A percentile compares a stretch with the other conserved stretches of the same genome.
These are phyloP conservation scores for Paecilomyces dactylethromorphus DNA, from an alignment of 2,329 filamentous ascomycete genomes.

Conservation along the genomic window DNA sequence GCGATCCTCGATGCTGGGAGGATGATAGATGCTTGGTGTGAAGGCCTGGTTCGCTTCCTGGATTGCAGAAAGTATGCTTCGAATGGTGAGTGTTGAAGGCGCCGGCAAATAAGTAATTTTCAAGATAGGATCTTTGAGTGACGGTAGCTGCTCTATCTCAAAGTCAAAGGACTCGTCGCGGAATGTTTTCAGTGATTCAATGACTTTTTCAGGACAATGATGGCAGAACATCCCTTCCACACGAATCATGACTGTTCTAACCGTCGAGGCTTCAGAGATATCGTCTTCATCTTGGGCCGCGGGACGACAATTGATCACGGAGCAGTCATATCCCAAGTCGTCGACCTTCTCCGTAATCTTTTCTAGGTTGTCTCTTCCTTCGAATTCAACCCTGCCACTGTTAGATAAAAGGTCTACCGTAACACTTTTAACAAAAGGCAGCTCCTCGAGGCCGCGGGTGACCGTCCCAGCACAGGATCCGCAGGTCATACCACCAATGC, in stretches of 20 bases:
- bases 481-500: conserved; percentile 54
- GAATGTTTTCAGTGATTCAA: conserved; percentile 31
- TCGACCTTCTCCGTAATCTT: conserved; percentile 46
- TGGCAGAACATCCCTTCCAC: conserved; percentile 70
- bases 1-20: conserved; percentile 76
- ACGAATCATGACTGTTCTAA: conserved; percentile 57
- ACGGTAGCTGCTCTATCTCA: conserved; percentile 38
- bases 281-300: conserved; percentile 24
- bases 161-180: conserved; percentile 42
- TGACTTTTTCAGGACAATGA: conserved; percentile 54
- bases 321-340: conserved; percentile 59
- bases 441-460: conserved; percentile 39
- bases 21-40: conserved; percentile 64
- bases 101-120: conserved; percentile 64
- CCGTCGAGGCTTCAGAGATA: conserved; percentile 13
- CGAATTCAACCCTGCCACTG: conserved; percentile 44
- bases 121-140: conserved; percentile 59
- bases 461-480: conserved; percentile 48
- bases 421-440: conserved; percentile 40
- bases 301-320: conserved; percentile 43
- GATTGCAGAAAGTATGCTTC: conserved; percentile 65
- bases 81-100: conserved; percentile 64
- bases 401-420: conserved; percentile 48
- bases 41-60: conserved; percentile 60
- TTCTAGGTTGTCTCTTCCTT: conserved; percentile 38